Evolutionary conservation across 106 monocot genomes (phyloP), one percentile per base, ranked within the genome.

Genomic region (Dioscorea dumetorum): DNA sequence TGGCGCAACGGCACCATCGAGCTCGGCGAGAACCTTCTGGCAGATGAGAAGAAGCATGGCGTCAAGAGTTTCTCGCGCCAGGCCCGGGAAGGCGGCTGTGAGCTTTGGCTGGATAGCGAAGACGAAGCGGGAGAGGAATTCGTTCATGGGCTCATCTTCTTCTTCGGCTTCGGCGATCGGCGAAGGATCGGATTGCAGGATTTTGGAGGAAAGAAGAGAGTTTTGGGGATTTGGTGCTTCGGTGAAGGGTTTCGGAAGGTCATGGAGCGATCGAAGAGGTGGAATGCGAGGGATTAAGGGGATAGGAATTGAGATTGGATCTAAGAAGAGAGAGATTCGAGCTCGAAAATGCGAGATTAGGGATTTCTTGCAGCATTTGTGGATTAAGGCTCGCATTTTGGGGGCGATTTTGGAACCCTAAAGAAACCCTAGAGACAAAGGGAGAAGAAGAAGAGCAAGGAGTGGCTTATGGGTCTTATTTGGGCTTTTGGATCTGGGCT

Each of bases 61-160:
- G 68, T 99, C 83, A 49, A 90, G 68, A 41, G 80, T 80, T 1
- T 72, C 24, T 23, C 74, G 76, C 23, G 60, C 34, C 54, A 79
- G 48, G 31, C 49, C 58, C 0, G 93, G 93, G 69, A 71, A 87
- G 50, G 93, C 78, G 17, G 77, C 80, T 34, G 71, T 20, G 70
- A 97, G 84, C 73, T 82, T 82, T 31, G 72, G 68, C 22, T 79
- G 74, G 77, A 99, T 85, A 24, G 64, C 67, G 34, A 58, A 73
- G 20, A 83, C 90, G 74, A 99, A 87, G 50, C 99, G 86, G 21
- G 93, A 90, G 61, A 99, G 87, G 77, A 99, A 99, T 24, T 99
- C 99, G 79, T 82, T 79, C 79, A 81, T 82, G 60, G 67, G 67
- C 2, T 67, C 76, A 70, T 84, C 81, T 14, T 63, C 71, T n/a